Conservation (phyloP, 192 early-diverging fungal genomes). For the Lunasporangiospora selenospora region DNA sequence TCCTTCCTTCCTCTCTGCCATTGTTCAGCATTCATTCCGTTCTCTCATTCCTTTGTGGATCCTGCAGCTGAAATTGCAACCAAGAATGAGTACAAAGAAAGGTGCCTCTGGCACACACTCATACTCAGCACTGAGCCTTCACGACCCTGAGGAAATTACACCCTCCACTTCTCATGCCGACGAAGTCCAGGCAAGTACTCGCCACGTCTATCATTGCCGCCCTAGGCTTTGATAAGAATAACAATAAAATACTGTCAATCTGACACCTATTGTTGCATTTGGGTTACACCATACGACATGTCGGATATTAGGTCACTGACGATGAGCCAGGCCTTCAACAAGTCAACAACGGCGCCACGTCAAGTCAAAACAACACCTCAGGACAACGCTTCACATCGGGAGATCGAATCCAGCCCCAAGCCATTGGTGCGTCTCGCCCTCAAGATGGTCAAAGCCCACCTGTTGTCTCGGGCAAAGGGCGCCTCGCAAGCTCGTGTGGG, state of each 20-base stretch:
- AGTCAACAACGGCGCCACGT: background rate
- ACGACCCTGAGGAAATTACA: constrained; percentile 7
- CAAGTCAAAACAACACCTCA: background rate
- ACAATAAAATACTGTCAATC: constrained; percentile 11
- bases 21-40: background rate
- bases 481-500: constrained; percentile 4
- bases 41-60: background rate
- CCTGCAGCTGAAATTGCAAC: background rate
- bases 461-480: background rate
- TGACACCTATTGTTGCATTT: background rate
- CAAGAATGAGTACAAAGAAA: background rate
- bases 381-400: background rate
- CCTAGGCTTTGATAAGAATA: too few relatives aligned
- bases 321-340: background rate
- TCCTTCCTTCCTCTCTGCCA: background rate
- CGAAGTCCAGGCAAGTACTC: background rate
- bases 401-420: background rate
- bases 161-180: background rate
- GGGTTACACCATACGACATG: background rate
- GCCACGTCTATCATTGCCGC: too few relatives aligned
- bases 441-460: background rate
- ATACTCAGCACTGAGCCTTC: constrained; percentile 11
- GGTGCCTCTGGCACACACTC: constrained; percentile 2
- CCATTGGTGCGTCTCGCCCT: background rate
- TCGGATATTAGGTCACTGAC: background rate